Base-by-base conservation (phyloP, 805 yeast genomes). In the Nakazawaea molendinolei region DNA sequence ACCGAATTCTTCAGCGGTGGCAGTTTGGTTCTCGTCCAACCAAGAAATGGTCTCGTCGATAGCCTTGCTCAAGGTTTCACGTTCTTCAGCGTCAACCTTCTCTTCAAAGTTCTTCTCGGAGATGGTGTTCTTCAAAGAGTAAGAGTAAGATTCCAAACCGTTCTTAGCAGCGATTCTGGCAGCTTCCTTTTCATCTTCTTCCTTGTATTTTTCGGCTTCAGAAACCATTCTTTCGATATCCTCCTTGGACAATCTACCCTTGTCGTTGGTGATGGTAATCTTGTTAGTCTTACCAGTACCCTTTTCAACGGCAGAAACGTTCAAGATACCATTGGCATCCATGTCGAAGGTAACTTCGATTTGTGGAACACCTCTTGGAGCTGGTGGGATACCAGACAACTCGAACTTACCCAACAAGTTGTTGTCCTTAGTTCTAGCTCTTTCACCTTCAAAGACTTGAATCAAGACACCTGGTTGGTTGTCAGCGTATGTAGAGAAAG, bases 361-460 rank as follows among this genome's bases (percentile, higher is more conserved):
- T 73, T 87, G 95, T 58, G 97, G 97, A 48, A 84, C 94, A 76
- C 97, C 97, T 72, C 96, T 86, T 70, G 96, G 96, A 31, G 96
- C 96, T 52, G 96, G 96, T 57, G 97, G 97, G 48, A 89, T 89
- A 63, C 96, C 96, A 49, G 92, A 67, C 56, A 89, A 79, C 70
- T 89, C 97, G 68, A 89, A 89, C 71, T 89, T 89, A 75, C 97
- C 97, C 58, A 89, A 79, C 63, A 87, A 66, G 78, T 87, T 89
- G 81, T 89, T 89, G 65, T 89, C 97, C 71, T 79, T 84, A 37
- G 96, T 87, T 70, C 81, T 80, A 47, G 95, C 84, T 74, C 97
- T 86, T 76, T 89, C 97, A 80, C 97, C 97, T 74, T 89, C 96
- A 57, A 70, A 89, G 50, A 89, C 97, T 74, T 89, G 96, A 65